Conservation (phyloP, 768 basidiomycete species). For the Mycena maculata region DNA sequence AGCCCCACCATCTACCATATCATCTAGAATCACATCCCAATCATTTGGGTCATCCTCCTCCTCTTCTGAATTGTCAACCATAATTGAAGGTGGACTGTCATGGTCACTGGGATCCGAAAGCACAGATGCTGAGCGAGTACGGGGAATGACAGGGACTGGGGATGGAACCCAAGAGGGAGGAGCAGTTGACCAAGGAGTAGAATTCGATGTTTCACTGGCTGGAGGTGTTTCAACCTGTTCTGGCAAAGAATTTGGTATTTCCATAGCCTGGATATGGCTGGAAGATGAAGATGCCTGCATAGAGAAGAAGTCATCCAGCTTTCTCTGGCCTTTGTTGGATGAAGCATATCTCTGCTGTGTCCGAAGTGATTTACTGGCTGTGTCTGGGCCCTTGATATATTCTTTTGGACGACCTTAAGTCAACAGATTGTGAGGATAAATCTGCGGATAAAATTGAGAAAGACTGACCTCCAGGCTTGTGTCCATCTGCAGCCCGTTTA, state of each 20-base stretch:
- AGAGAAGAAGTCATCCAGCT: neutral
- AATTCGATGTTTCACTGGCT: neutral
- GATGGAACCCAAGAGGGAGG: neutral
- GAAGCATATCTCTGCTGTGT: neutral
- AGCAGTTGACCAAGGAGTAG: neutral
- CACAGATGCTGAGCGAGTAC: neutral
- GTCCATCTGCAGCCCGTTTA: neutral
- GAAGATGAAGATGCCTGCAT: too few relatives aligned
- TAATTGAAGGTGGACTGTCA: neutral
- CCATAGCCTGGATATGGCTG: neutral
- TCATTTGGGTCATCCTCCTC: neutral
- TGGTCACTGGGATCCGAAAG: neutral
- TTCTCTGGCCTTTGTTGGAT: neutral
- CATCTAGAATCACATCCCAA: neutral
- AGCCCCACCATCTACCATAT: neutral
- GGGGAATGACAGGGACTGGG: neutral
- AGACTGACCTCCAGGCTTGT: neutral
- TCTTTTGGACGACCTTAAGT: neutral
- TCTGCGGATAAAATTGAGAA: neutral
- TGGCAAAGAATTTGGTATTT: neutral
- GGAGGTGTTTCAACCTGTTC: neutral
- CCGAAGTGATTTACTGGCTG: neutral
- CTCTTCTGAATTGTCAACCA: neutral
- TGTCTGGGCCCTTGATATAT: slow-evolving; percentile 3
- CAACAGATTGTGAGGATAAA: neutral